These are phyloP conservation scores for Yamadazyma endophytica DNA, from an alignment of 805 yeast species.

Conservation along the genomic window DNA sequence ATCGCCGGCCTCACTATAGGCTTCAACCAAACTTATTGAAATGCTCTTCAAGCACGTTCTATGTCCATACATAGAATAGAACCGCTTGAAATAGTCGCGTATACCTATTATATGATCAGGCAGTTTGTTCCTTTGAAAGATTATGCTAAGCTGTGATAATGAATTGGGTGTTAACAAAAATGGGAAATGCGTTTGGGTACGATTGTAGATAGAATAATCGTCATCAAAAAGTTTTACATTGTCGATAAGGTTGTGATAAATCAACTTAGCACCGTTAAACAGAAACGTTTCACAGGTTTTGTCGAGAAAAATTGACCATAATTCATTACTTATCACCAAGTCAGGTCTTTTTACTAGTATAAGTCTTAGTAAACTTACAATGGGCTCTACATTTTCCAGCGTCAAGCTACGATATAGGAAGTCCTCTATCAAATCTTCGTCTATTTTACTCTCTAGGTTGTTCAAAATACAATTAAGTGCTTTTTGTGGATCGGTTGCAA, in stretches of 20 bases:
- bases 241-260: slow-evolving; percentile 34
- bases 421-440: too few relatives aligned
- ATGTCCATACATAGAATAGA: slow-evolving; percentile 32
- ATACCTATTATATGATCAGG: slow-evolving; percentile 25
- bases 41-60: slow-evolving; percentile 23
- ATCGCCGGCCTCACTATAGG: slow-evolving; percentile 19
- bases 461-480: too few relatives aligned
- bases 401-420: too few relatives aligned
- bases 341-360: not conserved
- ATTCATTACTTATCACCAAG: slow-evolving; percentile 14
- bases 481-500: too few relatives aligned
- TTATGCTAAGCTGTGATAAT: slow-evolving; percentile 21
- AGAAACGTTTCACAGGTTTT: slow-evolving; percentile 17
- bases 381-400: too few relatives aligned
- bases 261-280: slow-evolving; percentile 22
- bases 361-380: not conserved
- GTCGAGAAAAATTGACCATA: slow-evolving; percentile 29
- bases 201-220: slow-evolving; percentile 5
- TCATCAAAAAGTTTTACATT: slow-evolving; percentile 15
- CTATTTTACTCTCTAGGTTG: too few relatives aligned
- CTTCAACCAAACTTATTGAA: slow-evolving; percentile 26
- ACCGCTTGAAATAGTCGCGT: slow-evolving; percentile 31
- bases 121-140: slow-evolving; percentile 25
- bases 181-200: slow-evolving; percentile 17
- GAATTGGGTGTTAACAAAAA: slow-evolving; percentile 27